Evolutionary conservation across 2,329 filamentous ascomycete genomes (phyloP), one percentile per base, ranked within the genome.

Genomic region (Aspergillus eucalypticola): DNA sequence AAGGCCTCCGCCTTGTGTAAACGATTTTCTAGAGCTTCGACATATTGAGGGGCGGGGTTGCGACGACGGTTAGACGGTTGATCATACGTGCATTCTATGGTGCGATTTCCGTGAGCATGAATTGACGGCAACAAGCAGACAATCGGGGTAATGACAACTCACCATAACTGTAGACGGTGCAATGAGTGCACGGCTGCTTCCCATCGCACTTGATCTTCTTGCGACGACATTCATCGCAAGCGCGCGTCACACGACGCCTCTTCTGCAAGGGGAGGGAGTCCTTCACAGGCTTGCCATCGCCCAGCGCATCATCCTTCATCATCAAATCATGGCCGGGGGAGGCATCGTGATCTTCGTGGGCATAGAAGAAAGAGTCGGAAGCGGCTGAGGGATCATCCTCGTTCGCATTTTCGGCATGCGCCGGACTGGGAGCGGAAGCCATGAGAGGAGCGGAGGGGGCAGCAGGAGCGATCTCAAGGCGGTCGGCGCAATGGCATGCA

Each of bases 151-250:
- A 4, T 32, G 10, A 35, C 32, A 13, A 35, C 84, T 73, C 84
- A 97, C 95, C 94, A 82, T 99, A 99, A 75, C 92, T 97, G 77
- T 99, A 99, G 53, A 98, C 92, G 10, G 93, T 96, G 76, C 95
- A 99, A 77, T 98, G 95, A 0, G 93, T 97, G 77, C 91, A 95
- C 8, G 91, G 91, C 73, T 93, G 90, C 75, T 92, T 92, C 67
- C 90, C 90, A 74, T 93, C 90, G 69, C 90, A 94, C 74, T 93
- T 94, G 71, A 94, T 94, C 77, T 94, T 94, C 75, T 94, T 94
- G 67, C 90, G 84, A 59, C 90, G 85, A 73, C 90, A 94, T 75
- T 93, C 89, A 69, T 92, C 90, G 76, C 90, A 94, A 42, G 90
- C 90, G 68, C 91, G 83, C 19, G 90, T 93, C 48, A 94, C 90